Conservation (phyloP, 176 grass and related monocot species). For the Ensete glaucum region DNA sequence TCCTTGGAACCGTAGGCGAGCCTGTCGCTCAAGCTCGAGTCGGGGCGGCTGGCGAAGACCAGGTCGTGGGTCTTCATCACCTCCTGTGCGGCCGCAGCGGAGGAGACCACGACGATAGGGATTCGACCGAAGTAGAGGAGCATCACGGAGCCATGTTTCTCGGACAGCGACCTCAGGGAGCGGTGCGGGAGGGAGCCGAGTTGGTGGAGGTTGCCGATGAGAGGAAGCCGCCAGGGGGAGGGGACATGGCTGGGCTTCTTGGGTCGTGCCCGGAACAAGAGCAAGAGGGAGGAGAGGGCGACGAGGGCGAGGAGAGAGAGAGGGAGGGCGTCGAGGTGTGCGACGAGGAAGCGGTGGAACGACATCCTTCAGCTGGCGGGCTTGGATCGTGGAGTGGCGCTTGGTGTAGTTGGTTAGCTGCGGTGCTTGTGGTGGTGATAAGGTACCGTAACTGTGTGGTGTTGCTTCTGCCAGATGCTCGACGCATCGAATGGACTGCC, state of each 20-base stretch:
- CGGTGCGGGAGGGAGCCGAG: neutral
- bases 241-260: neutral
- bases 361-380: too few species aligned
- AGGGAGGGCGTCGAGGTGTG: neutral
- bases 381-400: too few species aligned
- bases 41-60: neutral
- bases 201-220: constrained; percentile 4
- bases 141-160: neutral
- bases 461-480: too few species aligned
- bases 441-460: too few species aligned
- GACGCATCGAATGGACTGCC: too few species aligned
- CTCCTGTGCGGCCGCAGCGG: neutral
- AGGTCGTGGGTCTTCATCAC: neutral
- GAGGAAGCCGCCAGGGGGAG: neutral
- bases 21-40: neutral
- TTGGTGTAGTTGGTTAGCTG: too few species aligned
- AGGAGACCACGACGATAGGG: neutral
- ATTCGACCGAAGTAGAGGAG: neutral
- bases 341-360: too few species aligned
- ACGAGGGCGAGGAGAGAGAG: neutral
- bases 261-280: neutral
- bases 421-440: too few species aligned
- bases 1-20: neutral
- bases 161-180: neutral
- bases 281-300: neutral